A percentile compares a stretch with the other conserved stretches of the same genome.
Conservation (phyloP, 768 basidiomycete species). For the Gelatoporia subvermispora region DNA sequence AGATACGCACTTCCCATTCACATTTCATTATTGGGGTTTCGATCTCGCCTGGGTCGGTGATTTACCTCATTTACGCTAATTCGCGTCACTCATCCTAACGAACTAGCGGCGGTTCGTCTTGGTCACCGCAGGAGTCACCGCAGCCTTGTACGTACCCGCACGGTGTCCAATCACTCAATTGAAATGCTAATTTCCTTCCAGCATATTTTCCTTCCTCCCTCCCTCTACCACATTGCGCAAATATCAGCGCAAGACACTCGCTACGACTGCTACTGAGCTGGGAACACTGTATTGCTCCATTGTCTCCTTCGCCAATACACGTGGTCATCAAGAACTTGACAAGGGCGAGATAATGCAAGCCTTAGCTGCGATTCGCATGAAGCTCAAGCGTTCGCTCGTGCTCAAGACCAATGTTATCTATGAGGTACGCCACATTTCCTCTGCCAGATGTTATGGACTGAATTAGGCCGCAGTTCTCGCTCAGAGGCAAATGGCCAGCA, state of each 20-base stretch:
- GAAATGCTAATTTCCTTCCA: slow-evolving; percentile 19
- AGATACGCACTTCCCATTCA: slow-evolving; percentile 43
- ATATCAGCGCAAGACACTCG: slow-evolving; percentile 67
- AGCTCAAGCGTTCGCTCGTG: slow-evolving; percentile 58
- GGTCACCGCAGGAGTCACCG: slow-evolving; percentile 66
- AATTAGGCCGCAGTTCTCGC: slow-evolving; percentile 51
- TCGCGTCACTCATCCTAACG: not conserved
- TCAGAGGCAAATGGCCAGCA: slow-evolving; percentile 78
- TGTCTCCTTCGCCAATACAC: slow-evolving; percentile 63
- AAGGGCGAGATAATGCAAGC: slow-evolving; percentile 53
- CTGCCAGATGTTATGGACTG: not conserved
- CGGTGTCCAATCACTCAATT: slow-evolving; percentile 4
- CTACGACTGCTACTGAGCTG: slow-evolving; percentile 62
- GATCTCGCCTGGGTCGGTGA: slow-evolving; percentile 66
- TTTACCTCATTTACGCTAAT: not conserved
- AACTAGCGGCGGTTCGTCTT: slow-evolving; percentile 60
- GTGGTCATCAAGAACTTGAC: slow-evolving; percentile 38
- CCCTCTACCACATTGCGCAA: slow-evolving; percentile 69
- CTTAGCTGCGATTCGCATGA: slow-evolving; percentile 69
- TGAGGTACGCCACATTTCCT: slow-evolving; percentile 41
- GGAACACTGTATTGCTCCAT: slow-evolving; percentile 74
- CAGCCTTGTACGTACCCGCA: slow-evolving; percentile 59
- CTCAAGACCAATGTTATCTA: slow-evolving; percentile 58
- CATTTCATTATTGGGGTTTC: slow-evolving; percentile 54
- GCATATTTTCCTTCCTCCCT: slow-evolving; percentile 68